These are phyloP conservation scores for Trichomonascaceae sp. DNA, from an alignment of 1,139 yeast genomes.

Conservation along the genomic window DNA sequence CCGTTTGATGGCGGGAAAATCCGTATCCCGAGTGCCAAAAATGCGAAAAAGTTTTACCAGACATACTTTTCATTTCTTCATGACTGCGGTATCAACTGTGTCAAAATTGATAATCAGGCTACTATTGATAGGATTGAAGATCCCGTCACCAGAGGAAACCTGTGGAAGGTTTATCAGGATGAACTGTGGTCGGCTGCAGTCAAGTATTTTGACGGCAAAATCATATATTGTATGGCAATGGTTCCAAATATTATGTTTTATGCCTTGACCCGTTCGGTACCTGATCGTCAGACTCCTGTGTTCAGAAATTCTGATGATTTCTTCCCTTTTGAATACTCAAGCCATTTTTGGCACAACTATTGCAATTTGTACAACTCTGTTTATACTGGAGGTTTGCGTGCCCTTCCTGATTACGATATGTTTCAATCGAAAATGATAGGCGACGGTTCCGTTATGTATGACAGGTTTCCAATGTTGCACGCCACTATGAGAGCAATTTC, in stretches of 20 bases:
- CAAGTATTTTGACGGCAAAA: constrained; percentile 23
- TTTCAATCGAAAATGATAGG: constrained; percentile 24
- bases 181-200: constrained; percentile 22
- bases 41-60: constrained; percentile 23
- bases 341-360: constrained; percentile 31
- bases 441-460: constrained; percentile 1
- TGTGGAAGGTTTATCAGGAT: constrained; percentile 24
- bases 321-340: constrained; percentile 23
- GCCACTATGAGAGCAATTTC: constrained; percentile 29
- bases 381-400: constrained; percentile 24
- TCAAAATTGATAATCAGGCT: constrained; percentile 30
- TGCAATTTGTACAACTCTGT: constrained; percentile 26
- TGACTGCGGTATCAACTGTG: constrained; percentile 25
- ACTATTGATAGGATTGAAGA: constrained; percentile 23
- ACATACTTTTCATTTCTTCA: constrained; percentile 26
- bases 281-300: constrained; percentile 17
- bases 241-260: constrained; percentile 25
- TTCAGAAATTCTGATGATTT: constrained; percentile 30
- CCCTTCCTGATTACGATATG: constrained; percentile 32
- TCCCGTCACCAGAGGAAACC: constrained; percentile 16
- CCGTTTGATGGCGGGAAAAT: constrained; percentile 5
- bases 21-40: constrained; percentile 14
- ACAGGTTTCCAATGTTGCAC: constrained; percentile 21
- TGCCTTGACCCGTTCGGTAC: constrained; percentile 12
- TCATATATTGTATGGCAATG: constrained; percentile 31